These are phyloP conservation scores for Dothistroma septosporum DNA, from an alignment of 2,329 filamentous ascomycete genomes.

Conservation along the genomic window DNA sequence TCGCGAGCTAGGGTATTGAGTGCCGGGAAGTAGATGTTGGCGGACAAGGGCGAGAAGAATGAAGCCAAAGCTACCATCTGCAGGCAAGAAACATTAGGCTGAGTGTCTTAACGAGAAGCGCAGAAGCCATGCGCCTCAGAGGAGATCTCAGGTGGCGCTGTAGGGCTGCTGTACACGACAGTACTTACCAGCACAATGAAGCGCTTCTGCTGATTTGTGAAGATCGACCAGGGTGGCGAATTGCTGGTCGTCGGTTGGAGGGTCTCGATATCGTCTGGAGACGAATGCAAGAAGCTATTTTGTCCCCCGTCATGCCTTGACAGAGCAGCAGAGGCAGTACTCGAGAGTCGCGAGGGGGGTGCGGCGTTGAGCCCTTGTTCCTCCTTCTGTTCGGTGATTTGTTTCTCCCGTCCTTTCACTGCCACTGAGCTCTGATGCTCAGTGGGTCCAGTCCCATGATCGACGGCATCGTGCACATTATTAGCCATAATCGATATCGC, in stretches of 20 bases:
- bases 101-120: too few relatives aligned
- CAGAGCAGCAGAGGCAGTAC: background rate
- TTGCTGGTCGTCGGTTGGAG: slow-evolving; percentile 16
- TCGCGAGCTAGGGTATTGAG: slow-evolving; percentile 48
- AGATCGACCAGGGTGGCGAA: slow-evolving; percentile 31
- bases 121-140: too few relatives aligned
- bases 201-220: slow-evolving; percentile 41
- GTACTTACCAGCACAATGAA: slow-evolving; percentile 39
- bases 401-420: background rate
- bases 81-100: too few relatives aligned
- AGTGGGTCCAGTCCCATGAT: background rate
- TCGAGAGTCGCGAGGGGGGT: background rate
- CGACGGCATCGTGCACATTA: background rate
- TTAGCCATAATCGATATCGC: background rate
- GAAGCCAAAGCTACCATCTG: slow-evolving; percentile 47
- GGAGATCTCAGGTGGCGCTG: too few relatives aligned
- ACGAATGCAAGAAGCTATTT: background rate
- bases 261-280: slow-evolving; percentile 19
- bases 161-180: too few relatives aligned
- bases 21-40: slow-evolving; percentile 54
- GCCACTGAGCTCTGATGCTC: background rate
- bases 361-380: background rate
- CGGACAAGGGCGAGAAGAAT: slow-evolving; percentile 52
- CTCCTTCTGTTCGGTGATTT: background rate
- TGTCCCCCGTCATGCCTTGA: background rate